Percentiles rank a stretch among this genome's conserved stretches.
Evolutionary conservation across 805 yeast genomes (phyloP).

Genomic region (Ogataea wickerhamii): DNA sequence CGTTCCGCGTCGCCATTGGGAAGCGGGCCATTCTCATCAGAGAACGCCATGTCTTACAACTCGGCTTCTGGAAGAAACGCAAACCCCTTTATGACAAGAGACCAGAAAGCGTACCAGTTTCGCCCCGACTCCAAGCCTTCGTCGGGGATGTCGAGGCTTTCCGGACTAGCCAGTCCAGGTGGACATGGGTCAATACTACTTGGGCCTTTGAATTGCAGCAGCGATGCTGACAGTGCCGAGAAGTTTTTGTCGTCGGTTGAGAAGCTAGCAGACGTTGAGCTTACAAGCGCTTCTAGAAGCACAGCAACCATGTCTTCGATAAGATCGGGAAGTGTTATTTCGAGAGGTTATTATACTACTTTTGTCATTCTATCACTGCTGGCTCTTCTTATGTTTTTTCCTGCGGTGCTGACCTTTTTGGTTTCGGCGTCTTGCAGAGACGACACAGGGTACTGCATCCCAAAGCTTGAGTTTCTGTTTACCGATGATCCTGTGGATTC

Average conservation of each 20-base stretch:
- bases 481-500: conserved; percentile 37
- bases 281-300: background rate
- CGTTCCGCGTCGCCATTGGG: conserved; percentile 5
- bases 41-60: conserved; percentile 5
- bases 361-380: conserved; percentile 22
- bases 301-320: background rate
- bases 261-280: conserved; percentile 1
- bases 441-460: conserved; percentile 33
- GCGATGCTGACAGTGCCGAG: background rate
- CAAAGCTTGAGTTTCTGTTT: conserved; percentile 42
- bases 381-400: conserved; percentile 24
- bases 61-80: background rate
- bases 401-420: conserved; percentile 22
- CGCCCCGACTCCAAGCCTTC: conserved; percentile 4
- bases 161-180: conserved; percentile 2
- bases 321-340: background rate
- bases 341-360: conserved; percentile 21
- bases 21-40: conserved; percentile 9
- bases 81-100: conserved; percentile 16
- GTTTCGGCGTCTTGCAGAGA: conserved; percentile 33
- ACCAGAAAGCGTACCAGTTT: conserved; percentile 6
- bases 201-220: background rate
- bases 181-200: background rate
- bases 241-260: conserved; percentile 2
- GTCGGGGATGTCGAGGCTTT: conserved; percentile 4